Conservation (phyloP, 2,329 filamentous ascomycete genomes). For the Pestalotiopsis sp. region DNA sequence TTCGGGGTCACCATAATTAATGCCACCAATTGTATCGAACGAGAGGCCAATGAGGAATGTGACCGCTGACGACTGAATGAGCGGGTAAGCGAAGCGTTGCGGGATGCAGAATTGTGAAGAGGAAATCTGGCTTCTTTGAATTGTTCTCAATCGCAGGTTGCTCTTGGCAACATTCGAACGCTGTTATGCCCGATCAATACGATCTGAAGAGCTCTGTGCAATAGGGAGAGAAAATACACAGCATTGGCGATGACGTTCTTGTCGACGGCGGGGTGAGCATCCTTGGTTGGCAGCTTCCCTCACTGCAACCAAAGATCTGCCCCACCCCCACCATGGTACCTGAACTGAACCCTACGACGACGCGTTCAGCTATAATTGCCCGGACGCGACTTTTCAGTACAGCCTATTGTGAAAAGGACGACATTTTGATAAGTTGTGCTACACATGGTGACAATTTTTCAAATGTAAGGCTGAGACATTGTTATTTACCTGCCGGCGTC, state of each 20-base stretch:
- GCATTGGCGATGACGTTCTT: neutral
- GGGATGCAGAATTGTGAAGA: too few species aligned
- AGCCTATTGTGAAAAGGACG: neutral
- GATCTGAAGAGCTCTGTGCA: too few species aligned
- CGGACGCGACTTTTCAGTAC: neutral
- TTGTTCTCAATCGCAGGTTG: too few species aligned
- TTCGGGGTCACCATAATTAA: conserved; percentile 1
- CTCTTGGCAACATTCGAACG: too few species aligned
- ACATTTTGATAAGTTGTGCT: neutral
- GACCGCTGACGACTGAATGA: neutral
- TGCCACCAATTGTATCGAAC: neutral
- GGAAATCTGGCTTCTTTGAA: too few species aligned
- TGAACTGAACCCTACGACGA: neutral
- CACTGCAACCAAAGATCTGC: neutral
- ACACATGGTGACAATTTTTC: neutral
- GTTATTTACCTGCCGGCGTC: neutral
- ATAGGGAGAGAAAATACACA: too few species aligned
- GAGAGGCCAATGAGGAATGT: neutral
- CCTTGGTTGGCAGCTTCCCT: neutral
- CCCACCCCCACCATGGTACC: neutral
- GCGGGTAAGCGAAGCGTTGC: too few species aligned
- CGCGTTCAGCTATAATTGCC: neutral
- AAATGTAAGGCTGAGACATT: neutral
- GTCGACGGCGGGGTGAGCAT: neutral
- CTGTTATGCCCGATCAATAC: too few species aligned